Evolutionary conservation across 2,329 filamentous ascomycete species (phyloP).

Genomic region (Fusarium domesticum): DNA sequence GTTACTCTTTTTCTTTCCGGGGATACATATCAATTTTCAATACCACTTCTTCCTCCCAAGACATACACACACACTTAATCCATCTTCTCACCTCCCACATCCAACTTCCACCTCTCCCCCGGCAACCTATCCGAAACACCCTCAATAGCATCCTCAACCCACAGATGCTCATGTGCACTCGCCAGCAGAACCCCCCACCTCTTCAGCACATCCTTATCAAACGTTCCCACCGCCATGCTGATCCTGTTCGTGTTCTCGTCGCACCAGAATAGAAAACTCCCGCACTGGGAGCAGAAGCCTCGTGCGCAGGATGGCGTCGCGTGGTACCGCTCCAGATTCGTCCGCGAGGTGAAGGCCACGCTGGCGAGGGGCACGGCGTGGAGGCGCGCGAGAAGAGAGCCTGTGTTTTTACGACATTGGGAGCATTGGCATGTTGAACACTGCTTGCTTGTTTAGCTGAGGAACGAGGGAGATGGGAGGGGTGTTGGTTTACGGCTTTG

Average conservation of each 20-base stretch:
- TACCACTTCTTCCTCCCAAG: neutral
- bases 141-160: conserved; percentile 44
- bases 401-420: conserved; percentile 52
- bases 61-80: conserved; percentile 2
- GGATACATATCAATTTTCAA: neutral
- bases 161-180: conserved; percentile 39
- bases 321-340: conserved; percentile 39
- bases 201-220: conserved; percentile 44
- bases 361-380: conserved; percentile 37
- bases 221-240: conserved; percentile 41
- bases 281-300: conserved; percentile 49
- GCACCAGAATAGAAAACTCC: conserved; percentile 49
- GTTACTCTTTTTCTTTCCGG: neutral
- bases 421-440: conserved; percentile 52
- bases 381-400: conserved; percentile 43
- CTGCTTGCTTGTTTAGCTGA: conserved; percentile 24
- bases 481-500: conserved; percentile 27
- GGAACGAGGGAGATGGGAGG: neutral
- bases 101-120: conserved; percentile 24
- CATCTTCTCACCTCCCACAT: conserved; percentile 22
- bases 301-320: conserved; percentile 41
- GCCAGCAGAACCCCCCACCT: conserved; percentile 41
- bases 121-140: conserved; percentile 46
- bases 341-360: conserved; percentile 35
- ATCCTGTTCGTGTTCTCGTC: conserved; percentile 29